Conservation (phyloP, 768 basidiomycete genomes). For the Sarcomyxa edulis region DNA sequence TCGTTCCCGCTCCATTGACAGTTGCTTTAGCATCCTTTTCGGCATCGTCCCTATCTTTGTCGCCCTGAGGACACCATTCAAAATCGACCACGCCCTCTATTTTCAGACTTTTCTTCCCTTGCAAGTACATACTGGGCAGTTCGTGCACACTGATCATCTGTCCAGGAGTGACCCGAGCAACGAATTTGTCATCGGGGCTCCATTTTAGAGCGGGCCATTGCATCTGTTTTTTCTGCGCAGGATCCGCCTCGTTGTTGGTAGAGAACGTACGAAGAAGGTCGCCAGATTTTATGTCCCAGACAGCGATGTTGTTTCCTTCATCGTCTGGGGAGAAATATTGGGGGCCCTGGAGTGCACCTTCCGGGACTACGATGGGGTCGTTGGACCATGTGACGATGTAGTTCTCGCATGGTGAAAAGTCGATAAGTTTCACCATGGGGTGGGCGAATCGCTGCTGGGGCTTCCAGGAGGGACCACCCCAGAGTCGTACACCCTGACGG, state of each 20-base stretch:
- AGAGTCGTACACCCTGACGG: constrained; percentile 90
- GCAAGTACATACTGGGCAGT: constrained; percentile 87
- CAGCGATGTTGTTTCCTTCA: constrained; percentile 92
- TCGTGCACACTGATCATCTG: constrained; percentile 97
- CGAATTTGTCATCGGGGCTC: constrained; percentile 95
- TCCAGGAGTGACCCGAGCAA: constrained; percentile 83
- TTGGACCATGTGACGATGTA: constrained; percentile 98
- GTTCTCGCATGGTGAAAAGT: constrained; percentile 95
- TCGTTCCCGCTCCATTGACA: constrained; percentile 29
- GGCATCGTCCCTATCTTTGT: constrained; percentile 76
- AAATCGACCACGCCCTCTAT: constrained; percentile 97
- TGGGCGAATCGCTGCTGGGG: constrained; percentile 90
- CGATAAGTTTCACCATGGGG: constrained; percentile 90
- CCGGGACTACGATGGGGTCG: constrained; percentile 83
- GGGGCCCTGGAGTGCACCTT: constrained; percentile 74
- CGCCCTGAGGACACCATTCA: constrained; percentile 95
- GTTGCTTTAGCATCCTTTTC: constrained; percentile 42
- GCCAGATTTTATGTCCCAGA: constrained; percentile 98
- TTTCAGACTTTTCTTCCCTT: constrained; percentile 96
- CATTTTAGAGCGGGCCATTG: constrained; percentile 96
- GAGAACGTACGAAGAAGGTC: constrained; percentile 90
- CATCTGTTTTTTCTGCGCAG: constrained; percentile 70
- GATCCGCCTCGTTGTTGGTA: constrained; percentile 51
- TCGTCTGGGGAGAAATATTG: constrained; percentile 90
- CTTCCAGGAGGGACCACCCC: constrained; percentile 92